phyloP scores from a whole-genome alignment of 2,329 filamentous ascomycete species.

The Claviceps sorghi region DNA sequence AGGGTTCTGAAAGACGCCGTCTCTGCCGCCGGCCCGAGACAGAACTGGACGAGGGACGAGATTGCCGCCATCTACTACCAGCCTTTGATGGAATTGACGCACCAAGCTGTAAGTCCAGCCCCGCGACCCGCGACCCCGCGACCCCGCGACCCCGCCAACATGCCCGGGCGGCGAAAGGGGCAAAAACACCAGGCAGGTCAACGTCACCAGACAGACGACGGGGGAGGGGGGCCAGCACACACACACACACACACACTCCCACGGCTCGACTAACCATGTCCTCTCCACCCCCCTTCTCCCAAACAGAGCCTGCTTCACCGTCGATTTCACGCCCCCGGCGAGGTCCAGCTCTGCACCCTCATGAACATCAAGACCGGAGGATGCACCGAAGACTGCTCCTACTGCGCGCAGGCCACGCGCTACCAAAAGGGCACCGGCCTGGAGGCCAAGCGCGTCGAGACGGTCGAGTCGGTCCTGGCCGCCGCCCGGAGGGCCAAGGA shows the following conservation, averaged over 20 bases:
- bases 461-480: conserved; percentile 65
- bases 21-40: conserved; percentile 45
- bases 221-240: too few relatives aligned
- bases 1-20: conserved; percentile 37
- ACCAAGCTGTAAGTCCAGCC: conserved; percentile 46
- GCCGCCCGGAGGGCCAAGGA: conserved; percentile 64
- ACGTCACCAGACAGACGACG: too few relatives aligned
- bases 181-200: too few relatives aligned
- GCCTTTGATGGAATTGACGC: conserved; percentile 64
- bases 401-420: conserved; percentile 79
- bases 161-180: too few relatives aligned
- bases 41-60: conserved; percentile 69
- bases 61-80: conserved; percentile 70
- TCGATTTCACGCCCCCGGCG: conserved; percentile 68
- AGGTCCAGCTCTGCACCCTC: conserved; percentile 82
- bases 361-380: conserved; percentile 97
- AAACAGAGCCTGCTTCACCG: conserved; percentile 60
- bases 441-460: conserved; percentile 63
- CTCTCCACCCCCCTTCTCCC: neutral
- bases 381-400: conserved; percentile 83
- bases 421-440: conserved; percentile 65
- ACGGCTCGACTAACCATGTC: neutral
- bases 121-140: neutral
- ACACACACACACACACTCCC: too few relatives aligned
- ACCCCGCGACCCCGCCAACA: neutral